phyloP scores from a whole-genome alignment of 2,329 filamentous ascomycete species.

The Colletotrichum sp. region DNA sequence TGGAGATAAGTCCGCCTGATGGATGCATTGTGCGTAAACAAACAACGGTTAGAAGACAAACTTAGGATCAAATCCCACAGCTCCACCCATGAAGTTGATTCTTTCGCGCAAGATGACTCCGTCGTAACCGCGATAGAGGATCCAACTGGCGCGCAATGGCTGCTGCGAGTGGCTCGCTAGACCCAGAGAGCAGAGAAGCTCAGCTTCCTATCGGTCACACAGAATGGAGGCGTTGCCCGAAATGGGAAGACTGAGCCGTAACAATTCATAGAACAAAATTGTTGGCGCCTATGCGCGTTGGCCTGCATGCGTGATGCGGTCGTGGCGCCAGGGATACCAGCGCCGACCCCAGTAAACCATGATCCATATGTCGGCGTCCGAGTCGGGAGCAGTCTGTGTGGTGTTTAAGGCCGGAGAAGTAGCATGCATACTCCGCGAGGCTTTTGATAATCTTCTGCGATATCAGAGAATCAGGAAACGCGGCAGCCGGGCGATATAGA shows the following conservation, averaged over 20 bases:
- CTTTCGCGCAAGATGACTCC: neutral
- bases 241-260: neutral
- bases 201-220: neutral
- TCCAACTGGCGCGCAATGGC: neutral
- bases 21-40: neutral
- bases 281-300: slow-evolving; percentile 23
- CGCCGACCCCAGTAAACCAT: neutral
- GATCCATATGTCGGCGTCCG: neutral
- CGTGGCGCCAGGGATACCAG: slow-evolving; percentile 16
- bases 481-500: neutral
- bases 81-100: neutral
- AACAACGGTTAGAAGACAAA: neutral
- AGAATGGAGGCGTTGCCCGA: neutral
- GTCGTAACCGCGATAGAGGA: neutral
- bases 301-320: slow-evolving; percentile 19
- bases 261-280: neutral
- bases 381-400: neutral
- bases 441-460: neutral
- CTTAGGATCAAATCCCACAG: neutral
- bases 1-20: neutral
- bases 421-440: neutral
- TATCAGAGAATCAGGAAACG: neutral
- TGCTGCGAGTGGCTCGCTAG: neutral
- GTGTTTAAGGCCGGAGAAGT: neutral
- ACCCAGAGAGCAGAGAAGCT: neutral